Conservation (phyloP, 305 asterid species). For the Withania somnifera region DNA sequence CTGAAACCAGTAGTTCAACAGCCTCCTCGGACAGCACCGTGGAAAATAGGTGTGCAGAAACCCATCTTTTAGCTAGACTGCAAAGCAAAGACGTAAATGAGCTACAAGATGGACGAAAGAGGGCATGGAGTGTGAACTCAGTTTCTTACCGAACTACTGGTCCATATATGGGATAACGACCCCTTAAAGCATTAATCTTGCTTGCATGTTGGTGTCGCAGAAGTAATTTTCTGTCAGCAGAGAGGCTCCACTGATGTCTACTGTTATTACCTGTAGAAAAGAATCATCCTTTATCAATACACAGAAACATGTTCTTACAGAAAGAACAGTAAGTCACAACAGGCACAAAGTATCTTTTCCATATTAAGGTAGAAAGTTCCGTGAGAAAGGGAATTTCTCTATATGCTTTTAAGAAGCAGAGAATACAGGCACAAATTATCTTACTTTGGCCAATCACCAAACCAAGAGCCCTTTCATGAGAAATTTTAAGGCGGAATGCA, state of each 20-base stretch:
- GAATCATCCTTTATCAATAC: background rate
- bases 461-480: constrained; percentile 87
- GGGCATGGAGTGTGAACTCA: background rate
- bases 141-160: constrained; percentile 68
- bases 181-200: constrained; percentile 82
- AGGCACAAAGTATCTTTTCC: background rate
- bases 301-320: constrained; percentile 9
- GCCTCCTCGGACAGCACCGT: constrained; percentile 70
- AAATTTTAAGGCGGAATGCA: constrained; percentile 85
- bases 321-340: background rate
- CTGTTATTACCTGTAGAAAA: constrained; percentile 36
- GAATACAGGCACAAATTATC: constrained; percentile 4
- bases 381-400: background rate
- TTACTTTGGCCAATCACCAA: constrained; percentile 56
- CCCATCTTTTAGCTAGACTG: constrained; percentile 99
- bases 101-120: background rate
- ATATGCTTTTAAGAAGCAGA: background rate
- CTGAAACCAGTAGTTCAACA: constrained; percentile 83
- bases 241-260: constrained; percentile 44
- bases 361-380: background rate
- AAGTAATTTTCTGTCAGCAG: constrained; percentile 64
- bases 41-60: constrained; percentile 85
- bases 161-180: constrained; percentile 78
- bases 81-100: constrained; percentile 7
- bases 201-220: constrained; percentile 75